Base-by-base conservation (phyloP, 1,284 basidiomycete species). In the Pseudozyma thailandica region DNA sequence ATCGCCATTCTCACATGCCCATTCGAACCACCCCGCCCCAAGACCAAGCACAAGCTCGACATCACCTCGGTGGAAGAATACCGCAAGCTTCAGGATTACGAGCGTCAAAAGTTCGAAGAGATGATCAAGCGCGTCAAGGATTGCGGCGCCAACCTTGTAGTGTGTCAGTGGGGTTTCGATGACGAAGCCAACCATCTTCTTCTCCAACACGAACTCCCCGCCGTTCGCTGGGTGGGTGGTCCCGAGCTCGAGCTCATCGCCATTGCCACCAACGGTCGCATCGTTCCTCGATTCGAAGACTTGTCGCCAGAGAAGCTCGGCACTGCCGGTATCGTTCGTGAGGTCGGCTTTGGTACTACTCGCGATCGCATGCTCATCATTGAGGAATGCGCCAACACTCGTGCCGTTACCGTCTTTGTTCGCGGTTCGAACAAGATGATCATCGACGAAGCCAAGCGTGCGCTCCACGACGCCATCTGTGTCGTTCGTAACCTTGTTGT, bases 111-210 rank as follows among this genome's bases (percentile, higher is more conserved):
- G 85, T 98, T 98, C 80, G 87, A 89, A 75, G 90, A 94, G 80
- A 98, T 98, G 96, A 98, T 98, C 85, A 91, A 92, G 85, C 88
- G 89, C 82, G 94, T 98, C 72, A 97, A 98, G 85, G 91, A 97
- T 80, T 91, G 93, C n/a, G 95, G 96, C 28, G 94, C 96, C 25
- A 98, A 99, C 84, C 85, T 99, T 59, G 95, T 98, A 75, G 96
- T 99, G 78, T 98, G 95, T 84, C 96, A 98, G 84, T 99, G 95
- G 95, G 95, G 95, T 70, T 99, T 99, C 83, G 95, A 99, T 82
- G 96, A 99, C 83, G 95, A 98, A 86, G 95, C 95, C 56, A 99
- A 99, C 84, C 95, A 98, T 83, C 80, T 98, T 80, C 85, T 99
- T 75, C 93, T 98, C 90, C 94, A 97, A 86, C 97, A 98, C 82